phyloP scores from a whole-genome alignment of 768 basidiomycete genomes.

The Calocera viscosa region DNA sequence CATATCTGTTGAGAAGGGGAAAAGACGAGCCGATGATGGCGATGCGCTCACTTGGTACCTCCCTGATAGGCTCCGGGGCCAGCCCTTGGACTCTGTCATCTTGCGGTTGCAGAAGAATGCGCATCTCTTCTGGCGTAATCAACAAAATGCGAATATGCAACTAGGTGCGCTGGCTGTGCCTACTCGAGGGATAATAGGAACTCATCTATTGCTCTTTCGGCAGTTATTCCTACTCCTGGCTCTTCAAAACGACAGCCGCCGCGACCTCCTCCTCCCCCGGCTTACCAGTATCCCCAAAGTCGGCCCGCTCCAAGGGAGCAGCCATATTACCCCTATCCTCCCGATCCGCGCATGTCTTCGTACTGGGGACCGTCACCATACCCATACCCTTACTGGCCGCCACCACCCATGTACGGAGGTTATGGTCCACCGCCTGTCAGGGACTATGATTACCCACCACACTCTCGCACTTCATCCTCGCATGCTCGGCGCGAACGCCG shows the following conservation, averaged over 20 bases:
- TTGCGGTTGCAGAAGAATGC: background rate
- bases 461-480: background rate
- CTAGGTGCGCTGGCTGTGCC: background rate
- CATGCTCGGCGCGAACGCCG: background rate
- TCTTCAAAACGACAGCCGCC: background rate
- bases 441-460: background rate
- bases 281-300: background rate
- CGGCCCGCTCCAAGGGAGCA: background rate
- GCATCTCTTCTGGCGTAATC: slow-evolving; percentile 1
- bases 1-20: background rate
- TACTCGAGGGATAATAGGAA: background rate
- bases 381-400: slow-evolving; percentile 1
- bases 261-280: background rate
- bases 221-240: background rate
- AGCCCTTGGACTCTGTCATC: background rate
- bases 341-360: background rate
- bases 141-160: background rate
- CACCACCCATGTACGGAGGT: background rate
- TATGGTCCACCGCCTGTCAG: background rate
- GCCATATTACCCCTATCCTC: background rate
- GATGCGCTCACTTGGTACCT: background rate
- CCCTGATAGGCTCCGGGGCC: background rate
- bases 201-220: background rate
- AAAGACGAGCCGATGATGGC: background rate
- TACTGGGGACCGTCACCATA: slow-evolving; percentile 4